These are phyloP conservation scores for Colletotrichum salicis DNA, from an alignment of 2,329 filamentous ascomycete genomes.

Conservation along the genomic window DNA sequence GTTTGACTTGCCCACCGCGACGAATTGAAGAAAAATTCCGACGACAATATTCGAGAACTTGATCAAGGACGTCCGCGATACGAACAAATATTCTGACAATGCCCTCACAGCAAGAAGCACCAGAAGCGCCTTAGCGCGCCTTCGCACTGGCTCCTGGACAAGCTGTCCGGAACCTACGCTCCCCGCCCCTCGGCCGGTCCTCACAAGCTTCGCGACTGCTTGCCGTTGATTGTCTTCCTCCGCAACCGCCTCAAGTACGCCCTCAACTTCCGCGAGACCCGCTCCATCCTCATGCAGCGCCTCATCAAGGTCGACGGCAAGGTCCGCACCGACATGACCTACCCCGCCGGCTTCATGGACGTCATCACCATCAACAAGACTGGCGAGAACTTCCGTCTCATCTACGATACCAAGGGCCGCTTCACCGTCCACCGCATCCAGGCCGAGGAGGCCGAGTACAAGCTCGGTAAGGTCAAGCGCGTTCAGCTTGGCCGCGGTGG, in stretches of 20 bases:
- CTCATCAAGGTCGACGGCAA: conserved; percentile 99
- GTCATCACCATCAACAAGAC: conserved; percentile 99
- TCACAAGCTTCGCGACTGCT: conserved; percentile 99
- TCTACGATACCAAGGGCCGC: conserved; percentile 99
- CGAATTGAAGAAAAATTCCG: background rate
- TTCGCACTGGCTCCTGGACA: conserved; percentile 99
- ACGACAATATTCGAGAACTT: background rate
- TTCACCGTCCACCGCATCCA: conserved; percentile 99
- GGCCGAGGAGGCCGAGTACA: conserved; percentile 98
- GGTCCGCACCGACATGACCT: conserved; percentile 98
- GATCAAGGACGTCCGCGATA: background rate
- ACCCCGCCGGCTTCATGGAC: conserved; percentile 99
- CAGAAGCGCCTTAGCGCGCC: conserved; percentile 99
- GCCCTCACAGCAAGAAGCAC: conserved; percentile 86
- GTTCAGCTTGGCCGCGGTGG: conserved; percentile 99
- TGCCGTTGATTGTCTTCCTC: conserved; percentile 99
- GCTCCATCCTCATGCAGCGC: conserved; percentile 98
- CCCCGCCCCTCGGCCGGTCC: conserved; percentile 83
- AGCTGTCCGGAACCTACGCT: conserved; percentile 91
- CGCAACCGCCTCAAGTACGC: conserved; percentile 98
- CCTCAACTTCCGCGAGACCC: conserved; percentile 97
- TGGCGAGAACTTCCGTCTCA: conserved; percentile 99
- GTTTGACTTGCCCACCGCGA: background rate
- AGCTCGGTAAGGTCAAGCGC: conserved; percentile 99
- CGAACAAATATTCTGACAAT: conserved; percentile 43